phyloP scores from a whole-genome alignment of 2,329 filamentous ascomycete genomes.

The Cordyceps farinosa region DNA sequence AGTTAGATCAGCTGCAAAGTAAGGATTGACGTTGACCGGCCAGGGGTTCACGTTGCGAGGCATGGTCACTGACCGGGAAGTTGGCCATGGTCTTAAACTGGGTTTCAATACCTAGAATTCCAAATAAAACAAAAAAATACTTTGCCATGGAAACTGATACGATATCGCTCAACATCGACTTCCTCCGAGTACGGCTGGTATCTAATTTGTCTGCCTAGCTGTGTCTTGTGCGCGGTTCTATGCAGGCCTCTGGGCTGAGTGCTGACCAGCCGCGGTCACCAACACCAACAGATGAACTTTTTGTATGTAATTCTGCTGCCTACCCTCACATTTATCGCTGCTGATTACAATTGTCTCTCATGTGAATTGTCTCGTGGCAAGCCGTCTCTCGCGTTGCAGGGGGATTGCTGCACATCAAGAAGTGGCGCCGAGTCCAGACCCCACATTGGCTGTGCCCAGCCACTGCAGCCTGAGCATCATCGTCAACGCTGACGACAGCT shows the following conservation, averaged over 20 bases:
- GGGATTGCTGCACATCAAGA: not conserved
- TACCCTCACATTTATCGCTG: no score
- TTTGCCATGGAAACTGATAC: no score
- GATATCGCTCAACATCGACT: no score
- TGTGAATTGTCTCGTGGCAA: not conserved
- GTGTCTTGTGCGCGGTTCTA: not conserved
- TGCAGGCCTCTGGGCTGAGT: not conserved
- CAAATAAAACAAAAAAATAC: no score
- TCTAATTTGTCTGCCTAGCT: not conserved
- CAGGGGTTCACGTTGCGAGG: no score
- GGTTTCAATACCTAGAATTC: no score
- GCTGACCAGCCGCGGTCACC: not conserved
- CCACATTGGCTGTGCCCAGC: slow-evolving; percentile 17
- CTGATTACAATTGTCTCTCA: not conserved
- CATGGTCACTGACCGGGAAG: no score
- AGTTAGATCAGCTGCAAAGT: no score
- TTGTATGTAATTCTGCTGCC: not conserved
- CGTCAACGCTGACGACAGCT: slow-evolving; percentile 21
- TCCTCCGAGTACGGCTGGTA: not conserved
- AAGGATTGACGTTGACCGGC: no score
- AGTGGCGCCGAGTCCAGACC: not conserved
- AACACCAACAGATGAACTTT: no score
- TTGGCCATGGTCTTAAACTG: no score
- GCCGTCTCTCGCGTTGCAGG: not conserved
- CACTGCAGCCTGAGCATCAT: slow-evolving; percentile 16